Evolutionary conservation across 345 rosid species (phyloP).

Genomic region (Firmiana major): DNA sequence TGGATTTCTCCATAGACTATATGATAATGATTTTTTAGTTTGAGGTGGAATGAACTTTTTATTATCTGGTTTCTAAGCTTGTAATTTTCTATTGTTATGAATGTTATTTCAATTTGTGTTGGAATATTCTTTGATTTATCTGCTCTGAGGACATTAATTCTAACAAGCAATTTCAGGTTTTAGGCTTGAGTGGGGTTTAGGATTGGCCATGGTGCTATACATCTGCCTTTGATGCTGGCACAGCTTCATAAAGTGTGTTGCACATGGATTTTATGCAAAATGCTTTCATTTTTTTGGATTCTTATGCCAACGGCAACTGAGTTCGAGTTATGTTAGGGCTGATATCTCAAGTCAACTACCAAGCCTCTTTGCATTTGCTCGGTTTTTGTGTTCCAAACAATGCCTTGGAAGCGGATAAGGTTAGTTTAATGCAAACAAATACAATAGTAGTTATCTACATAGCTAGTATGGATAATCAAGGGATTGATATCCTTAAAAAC

Average conservation of each 20-base stretch:
- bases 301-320: not conserved
- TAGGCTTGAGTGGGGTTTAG: not conserved
- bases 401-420: not conserved
- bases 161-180: not conserved
- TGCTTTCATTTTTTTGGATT: not conserved
- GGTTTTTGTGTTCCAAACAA: not conserved
- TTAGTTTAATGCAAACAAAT: not conserved
- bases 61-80: not conserved
- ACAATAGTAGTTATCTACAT: not conserved
- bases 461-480: not conserved
- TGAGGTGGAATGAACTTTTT: slow-evolving; percentile 5
- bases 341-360: not conserved
- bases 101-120: not conserved
- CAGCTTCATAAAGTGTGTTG: not conserved
- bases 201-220: not conserved
- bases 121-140: not conserved
- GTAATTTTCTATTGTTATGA: not conserved
- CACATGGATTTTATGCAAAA: not conserved
- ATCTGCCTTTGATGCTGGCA: not conserved
- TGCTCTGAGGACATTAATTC: not conserved
- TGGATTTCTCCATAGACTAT: slow-evolving; percentile 5
- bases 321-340: not conserved
- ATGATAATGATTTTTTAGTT: not conserved
- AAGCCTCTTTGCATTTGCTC: not conserved
- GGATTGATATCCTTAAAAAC: not conserved